These are phyloP conservation scores for Ascosphaera apis DNA, from an alignment of 2,329 filamentous ascomycete species.

Conservation along the genomic window DNA sequence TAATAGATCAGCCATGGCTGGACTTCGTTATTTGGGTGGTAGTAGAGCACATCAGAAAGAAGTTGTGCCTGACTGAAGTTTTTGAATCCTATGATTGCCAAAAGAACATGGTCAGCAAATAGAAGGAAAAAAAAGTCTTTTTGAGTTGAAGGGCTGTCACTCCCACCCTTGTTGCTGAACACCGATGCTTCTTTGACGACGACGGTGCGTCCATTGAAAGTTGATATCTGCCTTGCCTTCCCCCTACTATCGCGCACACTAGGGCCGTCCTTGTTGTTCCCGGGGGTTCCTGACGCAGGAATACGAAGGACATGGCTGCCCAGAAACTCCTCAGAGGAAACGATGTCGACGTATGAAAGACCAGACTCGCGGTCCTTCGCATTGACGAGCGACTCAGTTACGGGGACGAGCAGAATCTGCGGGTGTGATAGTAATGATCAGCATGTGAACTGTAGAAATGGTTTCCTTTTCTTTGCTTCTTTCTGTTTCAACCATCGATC, in stretches of 20 bases:
- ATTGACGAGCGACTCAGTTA: slow-evolving; percentile 74
- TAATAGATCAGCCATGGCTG: slow-evolving; percentile 94
- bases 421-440: too few relatives aligned
- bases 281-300: slow-evolving; percentile 24
- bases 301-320: slow-evolving; percentile 90
- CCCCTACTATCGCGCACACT: slow-evolving; percentile 67
- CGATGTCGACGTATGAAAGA: slow-evolving; percentile 52
- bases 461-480: too few relatives aligned
- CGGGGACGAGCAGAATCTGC: slow-evolving; percentile 69
- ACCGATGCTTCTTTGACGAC: slow-evolving; percentile 83
- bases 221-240: slow-evolving; percentile 86
- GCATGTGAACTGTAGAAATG: too few relatives aligned
- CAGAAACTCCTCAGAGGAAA: slow-evolving; percentile 80
- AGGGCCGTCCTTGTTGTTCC: slow-evolving; percentile 29
- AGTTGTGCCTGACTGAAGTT: slow-evolving; percentile 72
- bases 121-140: not conserved
- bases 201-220: slow-evolving; percentile 75
- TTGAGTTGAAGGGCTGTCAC: not conserved
- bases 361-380: slow-evolving; percentile 72
- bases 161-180: slow-evolving; percentile 87
- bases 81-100: slow-evolving; percentile 50
- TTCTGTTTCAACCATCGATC: not conserved
- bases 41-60: slow-evolving; percentile 64
- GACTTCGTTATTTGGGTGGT: slow-evolving; percentile 67
- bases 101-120: slow-evolving; percentile 6